Base-by-base conservation (phyloP, 2,329 filamentous ascomycete species). In the Colletotrichum neosansevieriae region DNA sequence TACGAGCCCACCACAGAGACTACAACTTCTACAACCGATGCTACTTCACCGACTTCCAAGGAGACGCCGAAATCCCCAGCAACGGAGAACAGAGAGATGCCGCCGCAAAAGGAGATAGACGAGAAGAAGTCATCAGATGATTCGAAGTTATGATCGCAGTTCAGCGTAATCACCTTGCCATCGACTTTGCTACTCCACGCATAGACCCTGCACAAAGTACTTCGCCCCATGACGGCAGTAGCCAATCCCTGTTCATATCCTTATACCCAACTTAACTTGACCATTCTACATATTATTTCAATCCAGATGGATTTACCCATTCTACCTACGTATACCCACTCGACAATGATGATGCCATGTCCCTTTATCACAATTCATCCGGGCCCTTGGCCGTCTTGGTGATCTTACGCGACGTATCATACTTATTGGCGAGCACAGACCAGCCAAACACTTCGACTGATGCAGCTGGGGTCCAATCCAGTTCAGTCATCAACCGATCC, bases 261-360 rank as follows among this genome's bases (percentile, higher is more conserved):
- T 24, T 67, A 67, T 67, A 67, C 65, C 65, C 65, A 64, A 32
- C 11, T 21, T 57, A 19, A 24, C 42, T 44, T 50, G 34, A 49
- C 19, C 50, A 38, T 21, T 36, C 17, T 53, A 53, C n/a, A n/a
- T 40, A 56, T 56, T 6, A 13, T 40, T 56, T 15, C 9, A 19
- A 5, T 34, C 17, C 4, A 21, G n/a, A 21, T 56, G 51, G 51
- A 40, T 17, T 9, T 56, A 17, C 32, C 50, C 50, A 19, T 54
- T 38, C 13, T 38, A 12, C n/a, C 13, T 38, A 12, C n/a, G 9
- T 13, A 54, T 40, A 34, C 15, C 15, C 32, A n/a, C 51, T 38
- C 4, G 11, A 38, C 36, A 15, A 38, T 10, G 36, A 15, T 38
- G 36, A 38, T 38, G 36, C 15, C 36, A 4, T 38, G 36, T 15